Evolutionary conservation across 768 basidiomycete genomes (phyloP), one percentile per base, ranked within the genome.

Genomic region (Hygrophoropsis aurantiaca): DNA sequence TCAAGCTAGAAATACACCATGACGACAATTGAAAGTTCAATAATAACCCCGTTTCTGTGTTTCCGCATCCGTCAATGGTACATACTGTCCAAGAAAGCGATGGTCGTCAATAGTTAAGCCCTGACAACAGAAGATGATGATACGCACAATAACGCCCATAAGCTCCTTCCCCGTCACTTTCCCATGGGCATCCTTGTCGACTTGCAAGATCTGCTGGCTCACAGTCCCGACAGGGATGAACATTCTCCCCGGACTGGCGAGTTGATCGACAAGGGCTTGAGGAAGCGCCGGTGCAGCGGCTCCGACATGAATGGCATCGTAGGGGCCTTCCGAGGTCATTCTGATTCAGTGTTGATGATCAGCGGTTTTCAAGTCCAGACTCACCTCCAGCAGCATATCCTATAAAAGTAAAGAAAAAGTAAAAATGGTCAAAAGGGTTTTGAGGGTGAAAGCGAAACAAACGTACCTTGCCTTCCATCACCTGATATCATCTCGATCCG

Each of bases 231-330:
- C 85, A 2, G 94, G 94, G 43, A 97, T 90, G 70, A 97, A 94
- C 87, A 97, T 92, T 43, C 84, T 72, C 13, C 89, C 89, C 0
- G 87, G 86, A 2, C 65, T 61, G 21, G 84, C 84, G 3, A 93
- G 81, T 58, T 95, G 94, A 11, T 87, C 81, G 23, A 97, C 64
- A 1, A 98, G 78, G 0, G 75, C 64, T 18, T 77, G 64, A 0
- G 94, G 94, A 11, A 93, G 67, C 0, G 59, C 73, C 0, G 90
- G 86, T 0, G 94, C 84, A 0, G 95, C 94, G 0, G 95, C 95
- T 3, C 95, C 95, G 30, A 97, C 94, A 55, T 98, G 94, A 41
- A 97, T 97, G 0, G 82, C 85, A 51, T 91, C 79, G 59, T 84
- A 92, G 0, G 87, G 87, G 3, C 75, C 84, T 81, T 38, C 11